Percentiles rank a stretch among this genome's conserved stretches.
These are phyloP conservation scores for Blastobotrys terrestris DNA, from an alignment of 805 yeast genomes.

Conservation along the genomic window DNA sequence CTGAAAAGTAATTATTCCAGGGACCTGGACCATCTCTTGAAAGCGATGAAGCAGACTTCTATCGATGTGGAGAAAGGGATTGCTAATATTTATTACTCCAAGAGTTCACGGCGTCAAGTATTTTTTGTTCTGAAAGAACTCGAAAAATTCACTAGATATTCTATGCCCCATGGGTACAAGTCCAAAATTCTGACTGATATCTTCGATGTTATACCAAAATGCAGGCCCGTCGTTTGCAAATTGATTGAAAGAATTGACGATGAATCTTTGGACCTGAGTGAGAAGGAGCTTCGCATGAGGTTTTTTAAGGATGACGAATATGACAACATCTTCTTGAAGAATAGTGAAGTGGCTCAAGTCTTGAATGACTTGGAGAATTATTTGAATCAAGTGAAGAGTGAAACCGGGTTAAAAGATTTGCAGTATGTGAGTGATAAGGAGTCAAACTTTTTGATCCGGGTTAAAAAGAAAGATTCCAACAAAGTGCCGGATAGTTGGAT, in stretches of 20 bases:
- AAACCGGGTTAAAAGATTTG: constrained; percentile 44
- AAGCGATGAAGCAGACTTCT: constrained; percentile 29
- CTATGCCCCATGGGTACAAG: constrained; percentile 15
- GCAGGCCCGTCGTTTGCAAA: constrained; percentile 27
- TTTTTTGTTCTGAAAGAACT: constrained; percentile 47
- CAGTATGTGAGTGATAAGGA: constrained; percentile 43
- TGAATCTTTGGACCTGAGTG: constrained; percentile 6
- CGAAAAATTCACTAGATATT: constrained; percentile 27
- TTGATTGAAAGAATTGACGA: constrained; percentile 22
- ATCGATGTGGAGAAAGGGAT: constrained; percentile 56
- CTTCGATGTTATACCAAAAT: constrained; percentile 35
- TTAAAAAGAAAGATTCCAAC: constrained; percentile 52
- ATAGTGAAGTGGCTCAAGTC: constrained; percentile 34
- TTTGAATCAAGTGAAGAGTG: constrained; percentile 39
- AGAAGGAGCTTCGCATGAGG: not conserved
- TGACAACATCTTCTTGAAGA: constrained; percentile 1
- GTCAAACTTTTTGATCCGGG: constrained; percentile 52
- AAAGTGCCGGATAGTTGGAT: constrained; percentile 70
- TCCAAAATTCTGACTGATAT: constrained; percentile 35
- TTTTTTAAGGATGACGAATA: constrained; percentile 11
- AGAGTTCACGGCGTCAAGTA: constrained; percentile 54
- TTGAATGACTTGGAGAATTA: constrained; percentile 47
- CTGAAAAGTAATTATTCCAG: constrained; percentile 2
- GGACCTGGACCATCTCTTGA: constrained; percentile 7
- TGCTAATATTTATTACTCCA: constrained; percentile 53